Evolutionary conservation across 2,329 filamentous ascomycete genomes (phyloP), one percentile per base, ranked within the genome.

Genomic region (Chrysoporthe cubensis): DNA sequence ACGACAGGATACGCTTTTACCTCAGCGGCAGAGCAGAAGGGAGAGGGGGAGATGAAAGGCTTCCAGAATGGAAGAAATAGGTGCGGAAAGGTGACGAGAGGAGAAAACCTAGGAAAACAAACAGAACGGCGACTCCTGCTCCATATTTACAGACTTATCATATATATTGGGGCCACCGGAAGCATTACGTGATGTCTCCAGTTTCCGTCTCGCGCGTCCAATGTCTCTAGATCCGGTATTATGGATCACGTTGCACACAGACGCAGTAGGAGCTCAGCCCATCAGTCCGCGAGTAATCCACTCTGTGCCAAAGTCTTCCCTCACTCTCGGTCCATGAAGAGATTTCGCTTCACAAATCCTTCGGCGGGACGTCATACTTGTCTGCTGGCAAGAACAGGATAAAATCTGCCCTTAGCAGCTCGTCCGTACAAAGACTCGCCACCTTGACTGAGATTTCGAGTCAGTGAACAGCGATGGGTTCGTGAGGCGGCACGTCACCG

Each of bases 211-310:
- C 44, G 40, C 66, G 9, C n/a, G 48, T 62, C 46, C 58, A 26
- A 42, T 26, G 52, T 37, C 58, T 65, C 65, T 56, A 48, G 66
- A 59, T 62, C 66, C 64, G 65, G 59, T 57, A 40, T 26, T 59
- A 43, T 67, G 68, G 66, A 61, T 65, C 48, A 62, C 61, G 68
- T 67, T 37, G 68, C 58, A 68, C 59, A 62, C 67, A 9, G 62
- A 52, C 42, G 52, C 54, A 43, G 54, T 32, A 60, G 57, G 64
- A 54, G 58, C 62, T 67, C 65, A 69, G 42, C 59, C 59, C 59
- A 48, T 61, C 59, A 46, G 40, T 18, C 21, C 43, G 59, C n/a
- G 59, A 48, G 59, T 13, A 48, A 46, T n/a, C 59, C 42, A 46
- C 59, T 34, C 14, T 46, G 11, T 13, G 42, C 43, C 59, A 18